Evolutionary conservation across 768 basidiomycete genomes (phyloP).

Genomic region (Amanita pseudoporphyria): DNA sequence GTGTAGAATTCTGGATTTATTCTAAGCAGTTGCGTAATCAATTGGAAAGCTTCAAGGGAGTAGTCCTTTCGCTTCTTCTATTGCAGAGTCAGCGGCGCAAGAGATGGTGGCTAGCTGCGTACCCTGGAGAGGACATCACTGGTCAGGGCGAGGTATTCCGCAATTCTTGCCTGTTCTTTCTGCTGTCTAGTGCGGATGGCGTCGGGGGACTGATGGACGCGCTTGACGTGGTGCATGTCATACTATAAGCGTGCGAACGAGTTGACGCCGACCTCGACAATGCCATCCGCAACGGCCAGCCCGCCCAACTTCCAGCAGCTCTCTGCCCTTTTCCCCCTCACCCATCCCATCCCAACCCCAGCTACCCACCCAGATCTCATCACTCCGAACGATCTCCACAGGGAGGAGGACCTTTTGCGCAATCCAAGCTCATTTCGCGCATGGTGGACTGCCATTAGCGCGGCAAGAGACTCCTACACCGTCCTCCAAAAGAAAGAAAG

Average conservation of each 20-base stretch:
- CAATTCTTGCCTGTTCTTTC: constrained; percentile 68
- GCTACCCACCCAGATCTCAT: constrained; percentile 70
- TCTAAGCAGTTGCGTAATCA: constrained; percentile 69
- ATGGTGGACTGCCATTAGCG: constrained; percentile 85
- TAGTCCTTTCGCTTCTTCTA: constrained; percentile 68
- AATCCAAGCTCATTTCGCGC: constrained; percentile 87
- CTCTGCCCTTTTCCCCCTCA: constrained; percentile 62
- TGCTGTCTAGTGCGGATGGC: constrained; percentile 57
- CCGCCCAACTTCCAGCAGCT: constrained; percentile 16
- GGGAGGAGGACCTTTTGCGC: constrained; percentile 89
- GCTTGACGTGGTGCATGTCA: constrained; percentile 69
- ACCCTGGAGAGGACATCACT: constrained; percentile 59
- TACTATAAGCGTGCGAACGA: constrained; percentile 3
- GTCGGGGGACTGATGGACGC: constrained; percentile 45
- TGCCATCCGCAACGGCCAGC: neutral
- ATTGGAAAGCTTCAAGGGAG: constrained; percentile 63
- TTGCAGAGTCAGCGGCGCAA: constrained; percentile 5
- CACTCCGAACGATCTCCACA: constrained; percentile 62
- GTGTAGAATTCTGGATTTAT: constrained; percentile 96
- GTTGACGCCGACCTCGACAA: neutral
- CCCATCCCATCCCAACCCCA: constrained; percentile 77
- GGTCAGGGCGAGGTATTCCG: constrained; percentile 62
- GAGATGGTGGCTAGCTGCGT: constrained; percentile 15
- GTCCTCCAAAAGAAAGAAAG: constrained; percentile 50
- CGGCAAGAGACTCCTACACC: constrained; percentile 56